phyloP scores from a whole-genome alignment of 305 asterid species.

The Rubia balearica region DNA sequence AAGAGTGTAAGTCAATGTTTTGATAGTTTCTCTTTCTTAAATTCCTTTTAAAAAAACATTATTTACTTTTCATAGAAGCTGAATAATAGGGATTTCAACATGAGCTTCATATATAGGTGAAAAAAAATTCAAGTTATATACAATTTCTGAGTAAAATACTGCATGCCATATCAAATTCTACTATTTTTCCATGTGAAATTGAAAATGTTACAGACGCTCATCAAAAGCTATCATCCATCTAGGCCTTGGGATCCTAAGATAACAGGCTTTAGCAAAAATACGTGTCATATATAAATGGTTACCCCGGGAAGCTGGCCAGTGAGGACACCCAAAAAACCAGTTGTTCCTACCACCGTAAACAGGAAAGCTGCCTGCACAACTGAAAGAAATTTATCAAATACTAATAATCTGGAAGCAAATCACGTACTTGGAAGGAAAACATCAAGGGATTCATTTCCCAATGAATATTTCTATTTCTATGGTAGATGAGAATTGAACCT shows the following conservation, averaged over 20 bases:
- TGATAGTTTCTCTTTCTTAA: not conserved
- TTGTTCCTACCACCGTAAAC: constrained; percentile 84
- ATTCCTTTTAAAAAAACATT: not conserved
- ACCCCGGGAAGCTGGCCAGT: constrained; percentile 99
- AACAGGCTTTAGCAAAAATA: constrained; percentile 9
- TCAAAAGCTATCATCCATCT: not conserved
- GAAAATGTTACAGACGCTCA: not conserved
- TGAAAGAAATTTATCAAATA: constrained; percentile 62
- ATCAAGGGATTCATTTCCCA: not conserved
- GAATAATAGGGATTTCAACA: not conserved
- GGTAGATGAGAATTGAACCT: not conserved
- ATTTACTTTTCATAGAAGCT: not conserved
- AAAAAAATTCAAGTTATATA: not conserved
- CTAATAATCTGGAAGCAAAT: constrained; percentile 2
- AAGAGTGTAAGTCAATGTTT: not conserved
- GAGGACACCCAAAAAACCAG: constrained; percentile 72
- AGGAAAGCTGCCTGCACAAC: constrained; percentile 97
- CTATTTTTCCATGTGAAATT: not conserved
- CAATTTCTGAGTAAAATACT: not conserved
- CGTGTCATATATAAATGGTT: constrained; percentile 23
- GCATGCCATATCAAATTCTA: not conserved
- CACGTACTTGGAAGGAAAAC: not conserved
- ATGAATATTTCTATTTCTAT: not conserved
- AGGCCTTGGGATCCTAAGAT: not conserved
- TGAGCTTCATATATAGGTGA: not conserved